These are phyloP conservation scores for Serendipita sp. DNA, from an alignment of 768 basidiomycete species.

Conservation along the genomic window DNA sequence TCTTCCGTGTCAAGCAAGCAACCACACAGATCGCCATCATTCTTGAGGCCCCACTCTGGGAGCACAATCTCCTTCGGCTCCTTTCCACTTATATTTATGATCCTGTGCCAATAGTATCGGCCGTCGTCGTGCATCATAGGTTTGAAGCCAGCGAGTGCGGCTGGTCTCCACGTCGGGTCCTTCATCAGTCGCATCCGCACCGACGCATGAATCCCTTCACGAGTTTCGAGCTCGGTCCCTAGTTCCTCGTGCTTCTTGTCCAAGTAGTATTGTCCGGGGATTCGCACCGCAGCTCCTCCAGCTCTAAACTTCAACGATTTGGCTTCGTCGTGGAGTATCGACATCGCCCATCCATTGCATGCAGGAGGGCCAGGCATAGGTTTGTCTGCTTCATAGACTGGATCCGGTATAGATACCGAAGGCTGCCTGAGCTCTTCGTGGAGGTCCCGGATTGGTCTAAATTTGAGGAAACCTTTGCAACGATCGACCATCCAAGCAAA, in stretches of 20 bases:
- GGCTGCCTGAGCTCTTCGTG: neutral
- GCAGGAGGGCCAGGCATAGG: neutral
- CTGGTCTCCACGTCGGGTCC: neutral
- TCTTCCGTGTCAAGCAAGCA: neutral
- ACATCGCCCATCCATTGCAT: neutral
- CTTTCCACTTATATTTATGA: neutral
- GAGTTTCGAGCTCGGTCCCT: neutral
- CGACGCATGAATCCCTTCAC: neutral
- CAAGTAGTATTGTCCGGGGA: neutral
- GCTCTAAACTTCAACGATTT: neutral
- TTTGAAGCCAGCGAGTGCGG: neutral
- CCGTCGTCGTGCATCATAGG: neutral
- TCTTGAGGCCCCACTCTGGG: neutral
- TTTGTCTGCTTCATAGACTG: neutral
- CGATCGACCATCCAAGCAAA: no score
- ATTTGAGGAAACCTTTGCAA: neutral
- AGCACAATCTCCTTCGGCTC: neutral
- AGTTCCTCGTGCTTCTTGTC: neutral
- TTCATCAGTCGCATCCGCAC: neutral
- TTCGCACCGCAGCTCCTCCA: neutral
- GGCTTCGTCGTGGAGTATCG: neutral
- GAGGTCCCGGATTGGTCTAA: neutral
- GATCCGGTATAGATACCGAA: neutral
- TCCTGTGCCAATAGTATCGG: neutral
- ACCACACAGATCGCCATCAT: no score